These are phyloP conservation scores for Sporothrix pallida DNA, from an alignment of 2,329 filamentous ascomycete genomes.

Conservation along the genomic window DNA sequence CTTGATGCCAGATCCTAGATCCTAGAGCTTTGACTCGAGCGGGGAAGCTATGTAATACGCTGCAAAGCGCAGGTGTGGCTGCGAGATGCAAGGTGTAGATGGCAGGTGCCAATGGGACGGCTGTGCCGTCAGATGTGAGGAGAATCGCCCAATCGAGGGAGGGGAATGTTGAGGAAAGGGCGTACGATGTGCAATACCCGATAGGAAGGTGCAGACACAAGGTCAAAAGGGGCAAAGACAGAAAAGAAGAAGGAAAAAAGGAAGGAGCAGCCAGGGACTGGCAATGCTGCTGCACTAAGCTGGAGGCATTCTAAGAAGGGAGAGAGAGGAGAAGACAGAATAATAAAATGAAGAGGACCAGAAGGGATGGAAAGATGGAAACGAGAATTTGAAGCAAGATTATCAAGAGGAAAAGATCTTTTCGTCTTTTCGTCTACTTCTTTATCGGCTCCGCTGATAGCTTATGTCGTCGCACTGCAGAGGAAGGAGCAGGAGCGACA, in stretches of 20 bases:
- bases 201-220: neutral
- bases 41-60: neutral
- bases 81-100: neutral
- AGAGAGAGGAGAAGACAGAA: neutral
- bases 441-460: conserved; percentile 21
- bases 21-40: neutral
- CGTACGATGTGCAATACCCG: neutral
- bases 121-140: conserved; percentile 14
- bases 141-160: conserved; percentile 2
- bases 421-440: neutral
- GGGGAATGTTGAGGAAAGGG: neutral
- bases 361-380: neutral
- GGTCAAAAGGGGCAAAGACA: neutral
- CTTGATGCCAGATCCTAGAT: neutral
- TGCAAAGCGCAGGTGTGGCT: conserved; percentile 2
- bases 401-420: neutral
- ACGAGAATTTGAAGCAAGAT: neutral
- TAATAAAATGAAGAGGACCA: neutral
- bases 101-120: conserved; percentile 17
- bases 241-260: neutral
- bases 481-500: neutral
- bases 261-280: neutral
- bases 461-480: conserved; percentile 26
- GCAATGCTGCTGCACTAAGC: conserved; percentile 8
- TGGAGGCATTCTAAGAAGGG: conserved; percentile 4